Evolutionary conservation across 176 grass and related monocot species (phyloP).

Genomic region (Triticum monococcum): DNA sequence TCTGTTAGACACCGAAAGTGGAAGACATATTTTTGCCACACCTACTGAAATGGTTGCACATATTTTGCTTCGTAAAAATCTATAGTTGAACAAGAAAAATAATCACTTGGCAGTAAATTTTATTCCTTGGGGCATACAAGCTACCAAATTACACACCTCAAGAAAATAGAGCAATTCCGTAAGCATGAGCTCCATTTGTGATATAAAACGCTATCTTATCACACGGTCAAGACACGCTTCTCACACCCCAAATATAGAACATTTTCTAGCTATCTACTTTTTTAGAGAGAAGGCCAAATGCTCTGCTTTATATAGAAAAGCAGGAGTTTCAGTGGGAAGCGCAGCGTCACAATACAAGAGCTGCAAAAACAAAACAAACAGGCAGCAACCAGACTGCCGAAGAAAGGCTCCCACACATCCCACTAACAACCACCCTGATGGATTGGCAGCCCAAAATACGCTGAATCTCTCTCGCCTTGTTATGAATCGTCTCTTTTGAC

Average conservation of each 20-base stretch:
- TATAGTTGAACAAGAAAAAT: background rate
- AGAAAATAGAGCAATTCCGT: background rate
- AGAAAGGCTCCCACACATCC: too few species aligned
- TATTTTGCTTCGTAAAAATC: background rate
- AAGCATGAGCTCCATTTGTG: background rate
- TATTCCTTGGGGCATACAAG: background rate
- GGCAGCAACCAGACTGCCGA: too few species aligned
- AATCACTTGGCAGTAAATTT: background rate
- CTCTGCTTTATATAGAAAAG: background rate
- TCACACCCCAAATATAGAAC: conserved; percentile 6
- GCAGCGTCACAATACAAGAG: background rate
- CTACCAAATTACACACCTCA: background rate
- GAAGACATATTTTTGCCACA: background rate
- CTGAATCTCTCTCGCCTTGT: too few species aligned
- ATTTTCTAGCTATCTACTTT: background rate
- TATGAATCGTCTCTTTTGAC: too few species aligned
- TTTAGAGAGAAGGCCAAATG: background rate
- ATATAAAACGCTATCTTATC: background rate
- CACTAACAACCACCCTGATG: too few species aligned
- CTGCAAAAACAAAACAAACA: too few species aligned
- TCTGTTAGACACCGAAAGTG: background rate
- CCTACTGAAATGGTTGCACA: background rate
- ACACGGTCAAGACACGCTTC: background rate
- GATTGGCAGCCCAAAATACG: too few species aligned
- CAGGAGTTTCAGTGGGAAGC: background rate